Evolutionary conservation across 2,329 filamentous ascomycete genomes (phyloP), one percentile per base, ranked within the genome.

Genomic region (Xylaria hypoxylon): DNA sequence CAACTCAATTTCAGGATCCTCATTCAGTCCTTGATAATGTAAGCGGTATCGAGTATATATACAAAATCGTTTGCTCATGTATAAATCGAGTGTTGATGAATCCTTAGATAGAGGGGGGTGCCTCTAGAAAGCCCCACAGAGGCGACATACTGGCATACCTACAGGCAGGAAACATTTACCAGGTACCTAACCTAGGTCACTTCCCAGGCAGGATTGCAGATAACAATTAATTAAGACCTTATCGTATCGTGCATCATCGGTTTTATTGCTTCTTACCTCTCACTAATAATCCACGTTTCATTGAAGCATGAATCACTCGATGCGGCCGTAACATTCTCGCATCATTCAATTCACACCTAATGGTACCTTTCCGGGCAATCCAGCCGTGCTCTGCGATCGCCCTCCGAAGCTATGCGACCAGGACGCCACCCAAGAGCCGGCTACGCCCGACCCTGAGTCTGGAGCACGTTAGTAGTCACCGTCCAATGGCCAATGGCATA

Each of bases 391-490:
- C 64, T 35, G 60, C 70, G 19, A 64, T 74, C 71, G 45, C 65
- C 44, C 56, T 74, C 70, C 79, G 81, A 72, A 76, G 71, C 63
- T 80, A 80, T 78, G 80, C 80, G 64, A 80, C 73, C 26, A 63
- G 31, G 57, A 63, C 65, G 52, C 65, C 74, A 10, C 59, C 74
- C n/a, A 76, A 72, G n/a, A 74, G 75, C 38, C 79, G 80, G 56
- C 77, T 84, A 24, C 78, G 79, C 76, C 74, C 78, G 71, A 78
- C 83, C 2, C 73, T 89, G 70, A 87, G 84, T 71, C 79, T 90
- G 40, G 87, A 89, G 67, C 86, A 89, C 75, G 87, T 89, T 81
- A 31, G 82, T 79, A 50, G 17, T 40, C 40, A 15, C 24, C 8
- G 19, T n/a, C 13, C 22, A 40, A 19, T 24, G 24, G 10, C 13